Base-by-base conservation (phyloP, 2,329 filamentous ascomycete genomes). In the Mycosphaerelloides madeirae region DNA sequence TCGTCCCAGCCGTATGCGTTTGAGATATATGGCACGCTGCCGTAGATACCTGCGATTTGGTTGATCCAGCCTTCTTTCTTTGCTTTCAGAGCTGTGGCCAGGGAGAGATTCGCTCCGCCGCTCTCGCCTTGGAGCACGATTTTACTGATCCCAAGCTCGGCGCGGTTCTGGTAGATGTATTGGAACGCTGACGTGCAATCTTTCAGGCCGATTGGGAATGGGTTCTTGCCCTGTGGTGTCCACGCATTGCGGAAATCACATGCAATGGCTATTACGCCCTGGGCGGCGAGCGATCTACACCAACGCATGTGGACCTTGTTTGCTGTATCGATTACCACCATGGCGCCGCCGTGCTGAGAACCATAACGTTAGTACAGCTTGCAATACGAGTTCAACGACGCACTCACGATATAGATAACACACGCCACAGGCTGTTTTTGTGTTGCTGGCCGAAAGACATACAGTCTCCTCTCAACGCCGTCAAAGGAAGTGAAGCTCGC, bases 51-150 rank as follows among this genome's bases (percentile, higher is more conserved):
- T 19, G 49, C 53, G 43, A 62, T 55, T 29, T 52, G 35, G 13
- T 46, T 20, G 33, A 57, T 32, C 57, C 55, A 61, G 35, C 60
- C 59, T 43, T 62, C 60, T 14, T 46, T 46, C n/a, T 58, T 57
- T 9, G 58, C 59, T 41, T 53, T 55, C 14, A 62, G 25, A 6
- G 57, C 49, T 3, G 53, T 57, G 3, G 61, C 56, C 32, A 62
- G 41, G 11, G 53, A 44, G 2, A 64, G 48, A 36, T 63, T 64
- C 8, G 42, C 60, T 22, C 62, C 61, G 35, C 62, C 61, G 37
- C 46, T 53, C 38, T 65, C 62, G 33, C 62, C 62, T 42, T 62
- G 52, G 3, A 63, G 29, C 31, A 62, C 49, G 36, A 65, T 43
- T n/a, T 56, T 59, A 32, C 41, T 42, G 40, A 61, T 56, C 6